These are phyloP conservation scores for Ammopiptanthus mongolicus DNA, from an alignment of 306 rosid genomes.

Conservation along the genomic window DNA sequence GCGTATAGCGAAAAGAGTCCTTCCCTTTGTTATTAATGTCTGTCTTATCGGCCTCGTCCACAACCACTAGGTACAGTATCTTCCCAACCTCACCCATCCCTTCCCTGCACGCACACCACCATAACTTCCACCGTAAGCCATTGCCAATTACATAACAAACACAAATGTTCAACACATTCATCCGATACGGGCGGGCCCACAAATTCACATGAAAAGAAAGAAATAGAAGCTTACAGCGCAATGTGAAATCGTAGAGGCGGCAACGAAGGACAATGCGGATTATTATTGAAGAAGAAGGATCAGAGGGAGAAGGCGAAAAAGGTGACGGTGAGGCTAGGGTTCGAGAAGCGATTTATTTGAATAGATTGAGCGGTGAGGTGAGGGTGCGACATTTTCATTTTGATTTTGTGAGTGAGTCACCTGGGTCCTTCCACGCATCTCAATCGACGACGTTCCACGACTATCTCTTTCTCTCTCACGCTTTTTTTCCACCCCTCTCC, in stretches of 20 bases:
- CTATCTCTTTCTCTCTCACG: background rate
- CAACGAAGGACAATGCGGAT: background rate
- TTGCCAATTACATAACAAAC: background rate
- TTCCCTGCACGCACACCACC: background rate
- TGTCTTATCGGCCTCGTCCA: conserved; percentile 49
- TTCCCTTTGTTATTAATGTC: conserved; percentile 26
- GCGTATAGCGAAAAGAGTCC: conserved; percentile 72
- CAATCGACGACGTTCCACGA: background rate
- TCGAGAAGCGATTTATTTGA: background rate
- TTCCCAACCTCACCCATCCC: conserved; percentile 36
- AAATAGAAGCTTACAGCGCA: background rate
- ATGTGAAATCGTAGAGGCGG: background rate
- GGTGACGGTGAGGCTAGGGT: background rate
- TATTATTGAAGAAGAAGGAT: no score
- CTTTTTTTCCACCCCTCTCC: background rate
- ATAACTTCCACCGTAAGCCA: conserved; percentile 22
- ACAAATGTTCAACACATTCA: background rate
- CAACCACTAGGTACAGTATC: conserved; percentile 62
- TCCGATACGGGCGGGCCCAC: background rate
- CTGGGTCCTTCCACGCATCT: background rate
- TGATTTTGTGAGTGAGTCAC: background rate
- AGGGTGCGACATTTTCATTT: background rate
- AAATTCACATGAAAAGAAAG: background rate
- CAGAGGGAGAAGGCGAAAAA: no score
- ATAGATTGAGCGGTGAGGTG: background rate